Evolutionary conservation across 1,139 yeast species (phyloP).

Genomic region (Debaryomyces subglobosus): DNA sequence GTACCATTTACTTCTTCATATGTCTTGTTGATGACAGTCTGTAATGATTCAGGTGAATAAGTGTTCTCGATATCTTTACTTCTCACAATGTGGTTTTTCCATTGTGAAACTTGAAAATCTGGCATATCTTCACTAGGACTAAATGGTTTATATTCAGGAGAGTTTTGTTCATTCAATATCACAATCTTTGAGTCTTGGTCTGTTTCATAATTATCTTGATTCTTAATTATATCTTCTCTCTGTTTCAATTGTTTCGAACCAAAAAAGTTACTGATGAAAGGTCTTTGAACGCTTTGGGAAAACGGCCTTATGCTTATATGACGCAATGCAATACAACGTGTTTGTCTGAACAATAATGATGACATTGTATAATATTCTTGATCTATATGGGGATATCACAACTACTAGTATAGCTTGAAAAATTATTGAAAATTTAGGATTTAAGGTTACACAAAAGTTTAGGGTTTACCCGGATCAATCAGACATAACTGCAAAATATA

Average conservation of each 20-base stretch:
- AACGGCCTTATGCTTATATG: conserved; percentile 7
- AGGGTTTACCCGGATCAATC: conserved; percentile 1
- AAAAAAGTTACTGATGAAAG: conserved; percentile 26
- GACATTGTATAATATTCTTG: conserved; percentile 5
- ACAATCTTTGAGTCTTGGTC: conserved; percentile 39
- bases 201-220: conserved; percentile 43
- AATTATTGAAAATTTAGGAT: conserved; percentile 7
- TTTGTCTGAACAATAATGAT: conserved; percentile 5
- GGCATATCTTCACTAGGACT: conserved; percentile 36
- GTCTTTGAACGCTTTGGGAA: conserved; percentile 6
- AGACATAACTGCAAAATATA: neutral
- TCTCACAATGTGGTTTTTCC: conserved; percentile 35
- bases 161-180: conserved; percentile 39
- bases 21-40: conserved; percentile 28
- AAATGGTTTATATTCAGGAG: conserved; percentile 34
- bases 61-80: conserved; percentile 33
- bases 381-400: neutral
- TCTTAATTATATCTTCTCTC: conserved; percentile 40
- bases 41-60: conserved; percentile 29
- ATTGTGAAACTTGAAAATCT: conserved; percentile 35
- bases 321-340: conserved; percentile 1
- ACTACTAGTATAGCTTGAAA: neutral
- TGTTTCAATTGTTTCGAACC: conserved; percentile 21
- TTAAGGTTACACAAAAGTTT: conserved; percentile 1
- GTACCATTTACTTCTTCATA: conserved; percentile 26